Evolutionary conservation across 371 early-diverging fungal genomes (phyloP).

Genomic region (Syncephalis plumigaleata): DNA sequence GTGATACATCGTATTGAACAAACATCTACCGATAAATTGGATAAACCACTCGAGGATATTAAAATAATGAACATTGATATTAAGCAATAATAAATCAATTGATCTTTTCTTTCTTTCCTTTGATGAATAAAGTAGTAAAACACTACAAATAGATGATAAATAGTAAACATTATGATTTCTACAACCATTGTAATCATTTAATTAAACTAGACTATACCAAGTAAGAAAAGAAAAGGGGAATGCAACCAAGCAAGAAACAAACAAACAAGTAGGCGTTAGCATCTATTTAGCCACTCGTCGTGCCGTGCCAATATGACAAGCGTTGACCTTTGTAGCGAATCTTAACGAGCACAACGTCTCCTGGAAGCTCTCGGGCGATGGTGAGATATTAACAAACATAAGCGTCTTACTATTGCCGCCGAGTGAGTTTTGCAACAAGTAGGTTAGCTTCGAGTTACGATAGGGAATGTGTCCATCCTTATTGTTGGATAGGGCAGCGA

Average conservation of each 20-base stretch:
- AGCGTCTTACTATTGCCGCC: slow-evolving; percentile 92
- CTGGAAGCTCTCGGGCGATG: slow-evolving; percentile 42
- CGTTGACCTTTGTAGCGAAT: slow-evolving; percentile 89
- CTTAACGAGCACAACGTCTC: slow-evolving; percentile 90
- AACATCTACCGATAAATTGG: slow-evolving; percentile 50
- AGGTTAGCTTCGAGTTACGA: slow-evolving; percentile 92
- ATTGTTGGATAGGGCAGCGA: slow-evolving; percentile 64
- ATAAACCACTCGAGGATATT: slow-evolving; percentile 61
- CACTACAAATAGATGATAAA: no score
- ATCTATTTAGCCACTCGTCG: slow-evolving; percentile 3
- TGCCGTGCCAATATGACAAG: slow-evolving; percentile 55
- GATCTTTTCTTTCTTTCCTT: no score
- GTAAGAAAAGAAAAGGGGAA: no score
- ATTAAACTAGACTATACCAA: no score
- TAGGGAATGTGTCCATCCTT: slow-evolving; percentile 85
- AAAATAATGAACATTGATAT: slow-evolving; percentile 50
- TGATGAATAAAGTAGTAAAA: no score
- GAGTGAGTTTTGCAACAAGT: slow-evolving; percentile 78
- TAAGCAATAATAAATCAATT: not conserved
- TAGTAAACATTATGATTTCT: no score
- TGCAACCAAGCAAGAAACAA: no score
- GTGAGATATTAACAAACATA: slow-evolving; percentile 97
- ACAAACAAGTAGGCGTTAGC: no score
- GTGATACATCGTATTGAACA: slow-evolving; percentile 81
- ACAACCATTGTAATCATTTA: no score